Base-by-base conservation (phyloP, 73 alveolate species). In the Stentor roeselii region DNA sequence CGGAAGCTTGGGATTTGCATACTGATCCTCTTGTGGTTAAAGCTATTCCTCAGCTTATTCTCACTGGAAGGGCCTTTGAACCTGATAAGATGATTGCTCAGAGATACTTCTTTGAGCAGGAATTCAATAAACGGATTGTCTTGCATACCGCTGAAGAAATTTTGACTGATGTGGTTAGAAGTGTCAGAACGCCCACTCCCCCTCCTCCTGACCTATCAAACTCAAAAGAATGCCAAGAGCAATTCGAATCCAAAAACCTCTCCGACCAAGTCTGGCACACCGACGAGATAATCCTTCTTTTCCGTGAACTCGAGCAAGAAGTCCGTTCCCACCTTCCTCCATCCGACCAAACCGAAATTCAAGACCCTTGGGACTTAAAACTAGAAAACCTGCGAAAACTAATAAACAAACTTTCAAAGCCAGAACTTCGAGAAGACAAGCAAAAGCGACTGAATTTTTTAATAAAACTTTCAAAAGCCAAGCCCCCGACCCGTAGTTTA, bases 1-100 rank as follows among this genome's bases (percentile, higher is more conserved):
- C 88, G 40, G 96, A 91, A 59, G 96, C 88, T 59, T 91, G 94
- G 91, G 96, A 91, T 50, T 78, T 91, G 67, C 39, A 87, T 15
- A 86, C 96, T 77, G 96, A 91, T 14, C 96, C 96, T 1, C 58
- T 41, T 37, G 91, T 89, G 6, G 21, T 78, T 39, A 21, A 42
- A 21, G 85, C 94, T 34, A 84, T 91, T 2, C 92, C 92, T 31
- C 36, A 60, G 75, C 87, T 91, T 36, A 76, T 82, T 58, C 74
- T 91, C 35, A 77, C 85, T 78, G 96, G 96, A n/a, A 82, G 86
- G 39, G 83, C 96, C 21, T 84, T 75, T 41, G 35, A 89, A 58
- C 83, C 75, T 14, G 96, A 91, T 35, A 42, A 59, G 34, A 37
- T 59, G 60, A 78, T 91, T 6, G 59, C 39, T 15, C 88, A 86